Evolutionary conservation across 2,329 filamentous ascomycete genomes (phyloP).

Genomic region (Thielaviopsis euricoi): DNA sequence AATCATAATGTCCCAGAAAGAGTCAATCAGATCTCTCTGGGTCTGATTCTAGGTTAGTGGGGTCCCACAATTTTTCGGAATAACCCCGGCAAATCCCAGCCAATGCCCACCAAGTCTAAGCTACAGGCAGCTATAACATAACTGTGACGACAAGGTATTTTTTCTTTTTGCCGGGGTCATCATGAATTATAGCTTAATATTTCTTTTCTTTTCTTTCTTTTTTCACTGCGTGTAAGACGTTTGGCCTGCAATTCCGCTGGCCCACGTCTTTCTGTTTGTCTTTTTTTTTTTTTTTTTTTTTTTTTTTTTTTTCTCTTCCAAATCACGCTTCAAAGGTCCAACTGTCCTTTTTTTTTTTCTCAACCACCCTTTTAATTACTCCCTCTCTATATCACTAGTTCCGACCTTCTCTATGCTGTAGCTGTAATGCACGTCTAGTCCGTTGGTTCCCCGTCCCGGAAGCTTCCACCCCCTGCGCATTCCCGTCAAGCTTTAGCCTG

Average conservation of each 20-base stretch:
- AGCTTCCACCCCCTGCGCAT: constrained; percentile 11
- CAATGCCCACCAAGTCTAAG: constrained; percentile 1
- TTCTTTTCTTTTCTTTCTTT: neutral
- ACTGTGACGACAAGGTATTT: too few species aligned
- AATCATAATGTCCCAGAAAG: too few species aligned
- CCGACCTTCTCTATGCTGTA: neutral
- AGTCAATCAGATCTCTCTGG: too few species aligned
- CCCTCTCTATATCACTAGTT: neutral
- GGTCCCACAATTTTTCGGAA: neutral
- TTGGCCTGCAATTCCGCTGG: neutral
- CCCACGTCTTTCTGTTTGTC: neutral
- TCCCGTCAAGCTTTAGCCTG: constrained; percentile 2
- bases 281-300: neutral
- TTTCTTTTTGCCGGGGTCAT: neutral
- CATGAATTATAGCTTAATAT: neutral
- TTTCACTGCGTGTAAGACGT: neutral
- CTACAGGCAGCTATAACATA: neutral
- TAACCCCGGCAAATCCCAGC: neutral
- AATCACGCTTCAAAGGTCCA: neutral
- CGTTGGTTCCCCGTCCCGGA: constrained; percentile 2
- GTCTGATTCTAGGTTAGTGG: too few species aligned
- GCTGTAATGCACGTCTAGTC: constrained; percentile 8
- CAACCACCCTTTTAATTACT: neutral
- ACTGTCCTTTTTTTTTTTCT: neutral
- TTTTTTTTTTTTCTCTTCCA: neutral